Evolutionary conservation across 2,329 filamentous ascomycete species (phyloP).

Genomic region (Aurifilum marmelostoma): DNA sequence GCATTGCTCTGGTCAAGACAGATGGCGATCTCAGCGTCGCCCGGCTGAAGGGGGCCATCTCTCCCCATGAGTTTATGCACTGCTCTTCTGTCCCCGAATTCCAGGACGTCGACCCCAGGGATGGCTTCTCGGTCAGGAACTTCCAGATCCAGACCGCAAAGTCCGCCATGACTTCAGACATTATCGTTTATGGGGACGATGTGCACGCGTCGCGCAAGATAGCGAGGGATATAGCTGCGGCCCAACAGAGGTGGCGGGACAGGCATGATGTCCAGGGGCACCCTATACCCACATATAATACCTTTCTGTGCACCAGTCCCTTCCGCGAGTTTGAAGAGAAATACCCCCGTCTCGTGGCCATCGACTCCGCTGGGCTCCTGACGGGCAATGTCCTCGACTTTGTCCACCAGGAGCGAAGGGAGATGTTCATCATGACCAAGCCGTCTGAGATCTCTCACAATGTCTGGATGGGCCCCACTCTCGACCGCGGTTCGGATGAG

Average conservation of each 20-base stretch:
- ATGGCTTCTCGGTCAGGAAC: constrained; percentile 94
- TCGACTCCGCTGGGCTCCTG: constrained; percentile 70
- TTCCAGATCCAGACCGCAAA: constrained; percentile 97
- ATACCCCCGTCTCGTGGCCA: constrained; percentile 71
- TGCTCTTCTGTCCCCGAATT: constrained; percentile 60
- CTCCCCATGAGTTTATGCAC: constrained; percentile 77
- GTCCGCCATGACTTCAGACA: constrained; percentile 83
- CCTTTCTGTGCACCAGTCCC: constrained; percentile 70
- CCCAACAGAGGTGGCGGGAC: constrained; percentile 76
- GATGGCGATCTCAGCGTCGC: constrained; percentile 75
- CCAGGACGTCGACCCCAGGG: constrained; percentile 79
- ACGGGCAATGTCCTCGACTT: constrained; percentile 87
- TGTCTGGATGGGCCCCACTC: constrained; percentile 87
- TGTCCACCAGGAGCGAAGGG: constrained; percentile 81
- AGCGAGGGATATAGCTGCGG: constrained; percentile 69
- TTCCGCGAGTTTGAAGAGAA: constrained; percentile 74
- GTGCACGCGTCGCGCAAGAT: constrained; percentile 64
- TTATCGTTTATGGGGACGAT: constrained; percentile 87
- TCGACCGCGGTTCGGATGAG: constrained; percentile 65
- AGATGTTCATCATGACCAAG: constrained; percentile 93
- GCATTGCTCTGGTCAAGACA: constrained; percentile 85
- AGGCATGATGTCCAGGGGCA: constrained; percentile 61
- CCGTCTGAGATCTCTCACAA: constrained; percentile 88
- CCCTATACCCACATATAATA: constrained; percentile 72
- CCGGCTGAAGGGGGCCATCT: constrained; percentile 84